Evolutionary conservation across 805 yeast genomes (phyloP).

Genomic region (Candida michaelii): DNA sequence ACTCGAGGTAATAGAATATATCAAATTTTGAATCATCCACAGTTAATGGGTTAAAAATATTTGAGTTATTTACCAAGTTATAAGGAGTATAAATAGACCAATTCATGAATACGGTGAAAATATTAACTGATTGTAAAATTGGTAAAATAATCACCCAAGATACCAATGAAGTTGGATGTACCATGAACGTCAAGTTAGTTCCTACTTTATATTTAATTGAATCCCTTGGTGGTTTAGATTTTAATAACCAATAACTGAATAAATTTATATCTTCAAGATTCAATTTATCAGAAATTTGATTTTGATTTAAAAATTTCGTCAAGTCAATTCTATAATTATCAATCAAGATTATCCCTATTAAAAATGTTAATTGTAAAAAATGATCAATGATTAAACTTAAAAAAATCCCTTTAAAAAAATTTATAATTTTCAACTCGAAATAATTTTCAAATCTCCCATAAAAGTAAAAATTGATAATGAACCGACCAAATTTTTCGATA

Average conservation of each 20-base stretch:
- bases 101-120: conserved; percentile 19
- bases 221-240: conserved; percentile 14
- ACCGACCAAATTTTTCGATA: conserved; percentile 11
- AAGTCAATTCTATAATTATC: conserved; percentile 66
- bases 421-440: conserved; percentile 13
- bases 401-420: conserved; percentile 22
- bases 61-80: conserved; percentile 9
- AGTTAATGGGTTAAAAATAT: neutral
- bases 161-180: conserved; percentile 36
- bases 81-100: conserved; percentile 25
- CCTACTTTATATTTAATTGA: conserved; percentile 31
- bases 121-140: conserved; percentile 14
- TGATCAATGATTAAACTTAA: conserved; percentile 58
- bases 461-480: conserved; percentile 12
- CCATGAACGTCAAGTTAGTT: conserved; percentile 18
- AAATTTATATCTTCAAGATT: conserved; percentile 10
- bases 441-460: conserved; percentile 15
- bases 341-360: conserved; percentile 63
- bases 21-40: conserved; percentile 21
- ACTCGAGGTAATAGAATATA: conserved; percentile 54
- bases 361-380: conserved; percentile 59
- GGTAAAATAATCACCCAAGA: conserved; percentile 30
- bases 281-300: conserved; percentile 2
- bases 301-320: conserved; percentile 44
- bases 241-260: conserved; percentile 12